Evolutionary conservation across 192 early-diverging fungal species (phyloP).

Genomic region (Lobosporangium transversale): DNA sequence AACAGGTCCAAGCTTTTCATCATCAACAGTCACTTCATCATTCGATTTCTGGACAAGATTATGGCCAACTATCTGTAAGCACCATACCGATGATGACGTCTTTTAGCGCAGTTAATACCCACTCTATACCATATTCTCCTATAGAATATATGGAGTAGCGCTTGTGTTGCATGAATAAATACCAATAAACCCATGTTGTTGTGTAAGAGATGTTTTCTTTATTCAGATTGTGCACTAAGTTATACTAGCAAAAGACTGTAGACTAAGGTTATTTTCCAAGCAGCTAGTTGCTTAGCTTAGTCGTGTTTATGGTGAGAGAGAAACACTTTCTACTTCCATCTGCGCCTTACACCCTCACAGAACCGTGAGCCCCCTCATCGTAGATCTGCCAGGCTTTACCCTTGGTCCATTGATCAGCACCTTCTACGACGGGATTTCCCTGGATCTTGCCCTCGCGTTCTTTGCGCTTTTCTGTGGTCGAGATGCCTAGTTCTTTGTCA

Average conservation of each 20-base stretch:
- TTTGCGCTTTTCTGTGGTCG: conserved; percentile 21
- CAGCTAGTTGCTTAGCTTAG: no score
- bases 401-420: conserved; percentile 20
- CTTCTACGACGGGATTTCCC: conserved; percentile 15
- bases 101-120: neutral
- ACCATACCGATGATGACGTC: neutral
- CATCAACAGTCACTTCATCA: no score
- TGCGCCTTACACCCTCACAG: neutral
- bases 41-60: neutral
- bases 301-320: no score
- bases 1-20: conserved; percentile 4
- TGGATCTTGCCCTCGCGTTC: conserved; percentile 16
- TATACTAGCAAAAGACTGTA: no score
- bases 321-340: no score
- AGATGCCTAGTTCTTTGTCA: conserved; percentile 36
- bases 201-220: no score
- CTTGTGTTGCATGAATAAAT: no score
- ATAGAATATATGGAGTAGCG: no score
- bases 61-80: neutral
- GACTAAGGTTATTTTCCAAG: no score
- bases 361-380: conserved; percentile 10
- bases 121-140: no score
- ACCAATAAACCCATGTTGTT: no score
- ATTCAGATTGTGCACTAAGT: no score
- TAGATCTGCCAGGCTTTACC: conserved; percentile 27